phyloP scores from a whole-genome alignment of 495 filamentous ascomycete genomes.

The Neohortaea acidophila region DNA sequence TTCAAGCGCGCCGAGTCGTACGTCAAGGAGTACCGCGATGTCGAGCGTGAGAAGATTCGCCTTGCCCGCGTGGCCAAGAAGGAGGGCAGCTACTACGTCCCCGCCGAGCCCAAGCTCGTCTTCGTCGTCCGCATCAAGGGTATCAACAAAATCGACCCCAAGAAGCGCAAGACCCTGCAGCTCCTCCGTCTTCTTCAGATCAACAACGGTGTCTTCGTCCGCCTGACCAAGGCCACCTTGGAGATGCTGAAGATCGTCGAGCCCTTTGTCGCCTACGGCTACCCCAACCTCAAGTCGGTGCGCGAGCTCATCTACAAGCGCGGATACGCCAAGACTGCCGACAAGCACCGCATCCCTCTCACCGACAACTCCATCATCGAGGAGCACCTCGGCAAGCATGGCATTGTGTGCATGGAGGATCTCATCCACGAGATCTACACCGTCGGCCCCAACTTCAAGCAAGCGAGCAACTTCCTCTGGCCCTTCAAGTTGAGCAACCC shows the following conservation, averaged over 20 bases:
- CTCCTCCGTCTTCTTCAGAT: conserved; percentile 98
- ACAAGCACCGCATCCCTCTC: conserved; percentile 88
- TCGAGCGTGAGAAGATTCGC: conserved; percentile 95
- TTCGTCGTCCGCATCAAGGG: conserved; percentile 99
- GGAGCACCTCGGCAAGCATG: conserved; percentile 88
- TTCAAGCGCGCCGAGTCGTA: conserved; percentile 99
- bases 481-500: conserved; percentile 99
- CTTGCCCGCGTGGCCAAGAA: conserved; percentile 75
- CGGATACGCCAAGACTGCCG: conserved; percentile 80
- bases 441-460: conserved; percentile 99
- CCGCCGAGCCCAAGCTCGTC: conserved; percentile 88
- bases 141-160: conserved; percentile 99
- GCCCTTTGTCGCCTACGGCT: conserved; percentile 96
- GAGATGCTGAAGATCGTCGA: conserved; percentile 98
- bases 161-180: conserved; percentile 99
- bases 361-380: conserved; percentile 98
- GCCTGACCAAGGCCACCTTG: conserved; percentile 89
- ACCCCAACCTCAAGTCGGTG: conserved; percentile 96
- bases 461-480: conserved; percentile 99
- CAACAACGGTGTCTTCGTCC: conserved; percentile 99
- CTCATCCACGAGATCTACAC: conserved; percentile 98
- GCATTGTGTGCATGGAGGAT: conserved; percentile 99
- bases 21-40: conserved; percentile 96
- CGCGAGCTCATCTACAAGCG: conserved; percentile 99
- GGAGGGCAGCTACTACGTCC: conserved; percentile 84